Evolutionary conservation across 2,329 filamentous ascomycete species (phyloP), one percentile per base, ranked within the genome.

Genomic region (Pseudogymnoascus sp.): DNA sequence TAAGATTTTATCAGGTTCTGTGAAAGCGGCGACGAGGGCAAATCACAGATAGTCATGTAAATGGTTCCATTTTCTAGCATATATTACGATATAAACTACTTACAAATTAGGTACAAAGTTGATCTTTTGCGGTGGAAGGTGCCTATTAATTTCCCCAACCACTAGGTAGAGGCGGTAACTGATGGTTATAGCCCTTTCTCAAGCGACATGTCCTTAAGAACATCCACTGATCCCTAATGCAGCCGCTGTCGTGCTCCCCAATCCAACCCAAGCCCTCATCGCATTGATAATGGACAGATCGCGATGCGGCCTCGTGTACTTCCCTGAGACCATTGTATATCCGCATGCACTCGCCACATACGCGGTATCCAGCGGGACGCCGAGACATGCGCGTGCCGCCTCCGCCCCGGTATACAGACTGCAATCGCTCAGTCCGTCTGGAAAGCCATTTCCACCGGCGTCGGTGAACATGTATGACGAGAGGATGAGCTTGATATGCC

Each of bases 261-360:
- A 65, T 2, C 70, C 70, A 58, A 71, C 67, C 70, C 70, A 72
- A 28, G 61, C 62, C 61, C 70, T 70, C 70, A 71, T 72, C 12
- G 69, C 70, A 65, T 71, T 71, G 16, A 72, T 65, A 25, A 72
- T 71, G 9, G 63, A 60, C 33, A 72, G n/a, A 65, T 72, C 70
- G 14, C 70, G 63, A 61, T 71, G 69, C 7, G 69, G 68, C 28
- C 70, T 68, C 16, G 70, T 71, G 49, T 71, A 71, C 60, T 67
- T 68, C 3, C 70, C 64, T 3, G 62, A 40, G 16, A 41, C 38
- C 23, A 68, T 62, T 28, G 65, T 69, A 61, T 72, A 72, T 9
- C 65, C 69, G 59, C 70, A 72, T 12, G 66, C 67, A 12, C 23
- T 61, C 4, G 63, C 64, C 4, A 71, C 65, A 65, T 68, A 71